phyloP scores from a whole-genome alignment of 768 basidiomycete genomes.

The Lactarius evosmus region DNA sequence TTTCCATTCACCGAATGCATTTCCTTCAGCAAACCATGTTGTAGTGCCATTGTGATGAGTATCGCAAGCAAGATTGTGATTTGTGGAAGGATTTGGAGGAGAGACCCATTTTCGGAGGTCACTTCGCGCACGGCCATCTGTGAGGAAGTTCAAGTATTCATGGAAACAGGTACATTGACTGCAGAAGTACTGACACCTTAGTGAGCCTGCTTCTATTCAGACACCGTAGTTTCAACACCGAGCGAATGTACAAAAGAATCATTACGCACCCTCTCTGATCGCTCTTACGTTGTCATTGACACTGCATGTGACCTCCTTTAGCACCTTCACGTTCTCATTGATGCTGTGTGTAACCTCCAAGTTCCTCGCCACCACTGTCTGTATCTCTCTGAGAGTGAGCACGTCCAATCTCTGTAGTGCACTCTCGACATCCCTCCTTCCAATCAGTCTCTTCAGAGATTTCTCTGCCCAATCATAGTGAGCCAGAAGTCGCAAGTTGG shows the following conservation, averaged over 20 bases:
- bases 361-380: not conserved
- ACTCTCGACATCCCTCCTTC: not conserved
- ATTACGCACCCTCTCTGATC: not conserved
- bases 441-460: not conserved
- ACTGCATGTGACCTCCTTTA: not conserved
- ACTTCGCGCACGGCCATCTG: not conserved
- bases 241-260: not conserved
- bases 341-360: not conserved
- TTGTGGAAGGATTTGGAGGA: slow-evolving; percentile 12
- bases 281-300: not conserved
- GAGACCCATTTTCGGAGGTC: slow-evolving; percentile 2
- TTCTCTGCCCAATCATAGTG: not conserved
- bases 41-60: not conserved
- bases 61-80: slow-evolving; percentile 1
- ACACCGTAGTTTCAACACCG: not conserved
- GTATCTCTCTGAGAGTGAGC: slow-evolving; percentile 6
- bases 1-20: slow-evolving; percentile 7
- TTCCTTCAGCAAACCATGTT: not conserved
- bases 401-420: not conserved
- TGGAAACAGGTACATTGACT: too few relatives aligned
- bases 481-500: not conserved
- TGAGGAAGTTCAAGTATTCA: not conserved
- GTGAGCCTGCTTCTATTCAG: not conserved
- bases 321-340: not conserved
- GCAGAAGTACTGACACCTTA: not conserved